Base-by-base conservation (phyloP, 805 yeast species). In the Candida germanica region DNA sequence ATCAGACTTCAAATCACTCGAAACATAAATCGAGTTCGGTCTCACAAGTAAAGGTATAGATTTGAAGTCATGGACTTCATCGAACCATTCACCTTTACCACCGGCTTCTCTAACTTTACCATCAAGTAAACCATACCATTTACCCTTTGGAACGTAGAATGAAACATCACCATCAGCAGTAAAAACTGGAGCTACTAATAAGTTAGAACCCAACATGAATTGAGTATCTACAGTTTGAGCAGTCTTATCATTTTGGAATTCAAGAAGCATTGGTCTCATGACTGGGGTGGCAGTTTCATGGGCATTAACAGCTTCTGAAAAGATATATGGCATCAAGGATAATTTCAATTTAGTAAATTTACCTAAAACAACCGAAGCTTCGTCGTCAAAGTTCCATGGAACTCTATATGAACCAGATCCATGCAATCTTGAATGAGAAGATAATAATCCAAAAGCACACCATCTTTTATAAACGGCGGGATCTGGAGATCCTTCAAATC, bases 311-410 rank as follows among this genome's bases (percentile, higher is more conserved):
- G 67, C 63, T 21, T 40, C 39, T 21, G 44, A 34, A 36, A 48
- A 56, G 10, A 61, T 33, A 39, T 61, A 61, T 6, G 67, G 65
- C 63, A 60, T 59, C 29, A 59, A 48, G 14, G 49, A 31, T 23
- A 54, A 44, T 43, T 61, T 61, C 47, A 61, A 53, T 14, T 59
- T 50, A 26, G 62, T 56, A 37, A 61, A 61, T 34, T 52, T 50
- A 22, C 46, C 37, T 35, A 61, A 49, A 10, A 60, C 67, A 15
- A 44, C 53, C 12, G 46, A 40, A 9, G 67, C 48, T 44, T 61
- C 66, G 29, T 60, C 65, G 36, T 59, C 68, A 37, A 61, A 55
- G 25, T 48, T 44, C 68, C 68, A 61, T 13, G 68, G 68, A 20
- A 62, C 66, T 29, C 68, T 50, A 39, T 61, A 61, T 11, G 64